Base-by-base conservation (phyloP, 116 monocot genomes). In the Cymodocea nodosa region DNA sequence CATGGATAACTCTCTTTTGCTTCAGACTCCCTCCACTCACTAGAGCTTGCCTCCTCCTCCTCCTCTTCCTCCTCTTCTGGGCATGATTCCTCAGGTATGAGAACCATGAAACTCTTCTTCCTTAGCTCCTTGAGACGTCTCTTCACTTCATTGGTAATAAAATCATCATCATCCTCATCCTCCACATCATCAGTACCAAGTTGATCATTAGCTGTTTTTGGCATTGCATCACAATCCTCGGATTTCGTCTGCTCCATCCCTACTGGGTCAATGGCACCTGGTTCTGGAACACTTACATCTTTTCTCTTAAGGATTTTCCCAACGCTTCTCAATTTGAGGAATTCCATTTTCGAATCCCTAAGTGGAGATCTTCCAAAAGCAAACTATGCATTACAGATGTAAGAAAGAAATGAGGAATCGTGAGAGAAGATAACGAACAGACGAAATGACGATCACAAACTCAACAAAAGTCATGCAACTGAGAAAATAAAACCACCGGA, bases 61-160 rank as follows among this genome's bases (percentile, higher is more conserved):
- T 75, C 86, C 49, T 74, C 85, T 5, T 81, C 87, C 1, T 83
- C 85, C 50, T 76, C 84, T 55, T 85, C 94, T 0, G 71, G 72
- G 58, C 71, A 72, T 23, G 77, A 73, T 35, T 87, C 94, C 68
- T 95, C 95, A 6, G 90, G 95, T 17, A 95, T 90, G 1, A 87
- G 77, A 40, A 87, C 95, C 95, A 95, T 90, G 83, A 95, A 95
- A 50, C 77, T 87, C 70, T 90, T 95, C 75, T 83, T 95, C 67
- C 95, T 81, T 71, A 95, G 68, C 78, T 95, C 95, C 67, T 90
- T 95, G 35, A 95, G 74, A 71, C 95, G 65, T 56, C 87, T 74
- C 79, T 90, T 90, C 52, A 95, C 87, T 73, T 95, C 95, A 77
- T 85, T 85, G 0, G 90, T 79, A 50, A 95, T 90, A 74, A 95